A percentile compares a stretch with the other conserved stretches of the same genome.
Evolutionary conservation across 495 filamentous ascomycete species (phyloP).

Genomic region (Xylaria intraflava): DNA sequence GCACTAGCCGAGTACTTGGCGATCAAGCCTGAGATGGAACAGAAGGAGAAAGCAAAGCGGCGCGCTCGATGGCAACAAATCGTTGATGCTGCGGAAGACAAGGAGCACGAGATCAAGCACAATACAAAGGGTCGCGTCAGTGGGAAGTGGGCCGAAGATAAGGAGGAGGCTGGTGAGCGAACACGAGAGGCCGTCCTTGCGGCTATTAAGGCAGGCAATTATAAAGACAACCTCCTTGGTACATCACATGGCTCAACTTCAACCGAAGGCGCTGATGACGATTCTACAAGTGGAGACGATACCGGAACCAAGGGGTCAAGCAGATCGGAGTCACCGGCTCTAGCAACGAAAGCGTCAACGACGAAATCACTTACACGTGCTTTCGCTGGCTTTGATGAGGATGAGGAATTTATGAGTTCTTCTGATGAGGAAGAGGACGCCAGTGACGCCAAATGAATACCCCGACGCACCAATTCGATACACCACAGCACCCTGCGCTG

Average conservation of each 20-base stretch:
- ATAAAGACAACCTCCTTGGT: constrained; percentile 44
- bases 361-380: constrained; percentile 44
- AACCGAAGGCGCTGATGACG: constrained; percentile 32
- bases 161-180: constrained; percentile 75
- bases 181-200: constrained; percentile 74
- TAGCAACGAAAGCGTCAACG: constrained; percentile 30
- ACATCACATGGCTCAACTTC: constrained; percentile 38
- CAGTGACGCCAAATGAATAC: not conserved
- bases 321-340: constrained; percentile 29
- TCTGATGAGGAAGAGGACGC: constrained; percentile 55
- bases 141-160: constrained; percentile 89
- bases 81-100: constrained; percentile 72
- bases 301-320: constrained; percentile 27
- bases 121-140: constrained; percentile 67
- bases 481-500: not conserved
- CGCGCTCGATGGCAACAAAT: constrained; percentile 76
- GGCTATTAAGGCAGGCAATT: constrained; percentile 64
- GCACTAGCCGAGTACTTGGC: constrained; percentile 90
- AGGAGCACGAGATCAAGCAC: constrained; percentile 68
- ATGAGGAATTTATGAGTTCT: constrained; percentile 82
- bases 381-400: constrained; percentile 84
- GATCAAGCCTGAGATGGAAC: constrained; percentile 94
- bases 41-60: constrained; percentile 79
- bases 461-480: not conserved
- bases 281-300: constrained; percentile 31